phyloP scores from a whole-genome alignment of 2,329 filamentous ascomycete genomes.

The Alternaria ventricosa region DNA sequence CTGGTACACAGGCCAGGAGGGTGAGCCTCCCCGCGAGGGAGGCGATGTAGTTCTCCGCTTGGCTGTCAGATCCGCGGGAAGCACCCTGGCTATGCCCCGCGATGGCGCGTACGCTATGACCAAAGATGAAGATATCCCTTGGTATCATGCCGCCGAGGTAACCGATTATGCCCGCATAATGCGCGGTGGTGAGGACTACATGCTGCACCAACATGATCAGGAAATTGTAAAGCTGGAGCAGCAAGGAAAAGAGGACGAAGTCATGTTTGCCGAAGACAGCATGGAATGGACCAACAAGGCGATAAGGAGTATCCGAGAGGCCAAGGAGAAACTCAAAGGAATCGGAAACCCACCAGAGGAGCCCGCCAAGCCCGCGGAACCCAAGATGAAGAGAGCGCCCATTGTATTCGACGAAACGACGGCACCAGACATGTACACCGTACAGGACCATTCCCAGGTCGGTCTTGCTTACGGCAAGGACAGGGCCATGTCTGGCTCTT shows the following conservation, averaged over 20 bases:
- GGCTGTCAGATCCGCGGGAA: conserved; percentile 79
- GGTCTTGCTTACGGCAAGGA: conserved; percentile 3
- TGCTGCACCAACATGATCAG: conserved; percentile 77
- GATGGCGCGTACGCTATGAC: conserved; percentile 77
- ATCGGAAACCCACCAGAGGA: conserved; percentile 69
- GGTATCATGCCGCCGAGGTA: conserved; percentile 93
- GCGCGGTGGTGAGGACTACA: conserved; percentile 90
- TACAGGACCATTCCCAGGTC: conserved; percentile 49
- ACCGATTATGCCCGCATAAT: conserved; percentile 94
- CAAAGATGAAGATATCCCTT: conserved; percentile 80
- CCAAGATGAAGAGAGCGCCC: conserved; percentile 55
- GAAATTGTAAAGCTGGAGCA: conserved; percentile 76
- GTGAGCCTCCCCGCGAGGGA: conserved; percentile 77
- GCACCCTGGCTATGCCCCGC: conserved; percentile 84
- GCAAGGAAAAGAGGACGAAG: conserved; percentile 87
- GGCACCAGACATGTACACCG: conserved; percentile 59
- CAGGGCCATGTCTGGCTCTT: conserved; percentile 39
- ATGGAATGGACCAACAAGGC: conserved; percentile 86
- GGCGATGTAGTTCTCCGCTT: conserved; percentile 89
- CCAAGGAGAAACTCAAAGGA: conserved; percentile 75
- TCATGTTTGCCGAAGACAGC: conserved; percentile 90
- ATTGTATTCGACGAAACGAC: conserved; percentile 59
- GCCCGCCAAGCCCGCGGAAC: conserved; percentile 58
- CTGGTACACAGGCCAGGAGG: conserved; percentile 90
- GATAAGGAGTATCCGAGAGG: conserved; percentile 72